phyloP scores from a whole-genome alignment of 257 asterid species.

The Solanum bukasovii region DNA sequence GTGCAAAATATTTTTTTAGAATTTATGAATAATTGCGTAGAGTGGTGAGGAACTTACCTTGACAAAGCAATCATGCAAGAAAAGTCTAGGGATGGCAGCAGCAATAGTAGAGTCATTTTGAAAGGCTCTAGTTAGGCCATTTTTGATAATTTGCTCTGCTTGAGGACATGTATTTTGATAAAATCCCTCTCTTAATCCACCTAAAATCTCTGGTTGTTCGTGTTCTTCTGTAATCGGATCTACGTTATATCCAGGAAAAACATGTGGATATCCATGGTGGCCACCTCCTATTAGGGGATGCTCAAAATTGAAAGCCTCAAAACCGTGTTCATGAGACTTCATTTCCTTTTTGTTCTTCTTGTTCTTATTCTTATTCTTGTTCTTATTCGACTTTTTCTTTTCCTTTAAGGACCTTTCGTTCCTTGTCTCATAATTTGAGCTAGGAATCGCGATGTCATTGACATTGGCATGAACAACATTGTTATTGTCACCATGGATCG shows the following conservation, averaged over 20 bases:
- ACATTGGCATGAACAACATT: background rate
- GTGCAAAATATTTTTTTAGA: background rate
- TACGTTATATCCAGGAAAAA: background rate
- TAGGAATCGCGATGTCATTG: background rate
- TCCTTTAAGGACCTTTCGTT: background rate
- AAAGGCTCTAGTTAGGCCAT: slow-evolving; percentile 12
- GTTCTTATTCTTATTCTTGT: background rate
- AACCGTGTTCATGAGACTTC: background rate
- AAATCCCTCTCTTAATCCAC: slow-evolving; percentile 18
- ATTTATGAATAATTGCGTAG: background rate
- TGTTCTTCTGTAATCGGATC: background rate
- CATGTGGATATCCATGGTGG: background rate
- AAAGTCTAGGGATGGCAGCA: slow-evolving; percentile 41
- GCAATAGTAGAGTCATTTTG: slow-evolving; percentile 28
- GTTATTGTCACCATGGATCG: background rate
- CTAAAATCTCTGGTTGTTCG: background rate
- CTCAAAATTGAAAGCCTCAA: background rate
- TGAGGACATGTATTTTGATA: slow-evolving; percentile 40
- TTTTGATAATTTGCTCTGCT: slow-evolving; percentile 37
- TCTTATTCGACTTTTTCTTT: background rate
- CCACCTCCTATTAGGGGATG: background rate
- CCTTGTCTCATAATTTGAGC: background rate
- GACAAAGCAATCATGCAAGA: slow-evolving; percentile 59
- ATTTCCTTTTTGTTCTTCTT: background rate
- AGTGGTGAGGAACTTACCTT: slow-evolving; percentile 10